phyloP scores from a whole-genome alignment of 805 yeast species.

The Candida endomychidarum region DNA sequence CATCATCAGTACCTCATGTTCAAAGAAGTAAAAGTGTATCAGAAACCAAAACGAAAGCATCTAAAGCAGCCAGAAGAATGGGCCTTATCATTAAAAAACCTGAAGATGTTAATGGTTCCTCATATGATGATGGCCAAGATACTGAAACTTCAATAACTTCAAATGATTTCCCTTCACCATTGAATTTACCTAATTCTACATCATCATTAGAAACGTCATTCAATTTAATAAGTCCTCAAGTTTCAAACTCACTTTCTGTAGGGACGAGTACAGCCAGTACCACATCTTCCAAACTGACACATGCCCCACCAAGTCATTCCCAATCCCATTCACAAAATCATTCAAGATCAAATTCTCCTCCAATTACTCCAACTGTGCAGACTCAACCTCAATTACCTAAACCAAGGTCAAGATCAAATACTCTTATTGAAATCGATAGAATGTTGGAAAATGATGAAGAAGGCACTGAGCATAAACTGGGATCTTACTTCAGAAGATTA shows the following conservation, averaged over 20 bases:
- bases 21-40: slow-evolving; percentile 32
- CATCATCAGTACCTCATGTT: slow-evolving; percentile 18
- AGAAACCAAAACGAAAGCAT: slow-evolving; percentile 45
- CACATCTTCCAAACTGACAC: slow-evolving; percentile 6
- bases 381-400: not conserved
- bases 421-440: slow-evolving; percentile 34
- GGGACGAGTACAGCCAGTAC: slow-evolving; percentile 19
- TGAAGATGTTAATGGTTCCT: slow-evolving; percentile 18
- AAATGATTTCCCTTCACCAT: slow-evolving; percentile 14
- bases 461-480: slow-evolving; percentile 50
- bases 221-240: slow-evolving; percentile 16
- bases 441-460: slow-evolving; percentile 37
- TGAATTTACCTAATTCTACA: slow-evolving; percentile 19
- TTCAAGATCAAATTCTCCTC: slow-evolving; percentile 7
- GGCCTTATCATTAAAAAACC: slow-evolving; percentile 61
- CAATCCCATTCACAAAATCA: slow-evolving; percentile 10
- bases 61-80: slow-evolving; percentile 75
- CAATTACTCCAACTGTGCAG: slow-evolving; percentile 13
- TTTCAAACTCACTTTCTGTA: slow-evolving; percentile 10
- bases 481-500: slow-evolving; percentile 64
- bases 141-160: slow-evolving; percentile 8
- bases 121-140: slow-evolving; percentile 8
- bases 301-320: not conserved
- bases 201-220: slow-evolving; percentile 17
- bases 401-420: slow-evolving; percentile 35